phyloP scores from a whole-genome alignment of 2,329 filamentous ascomycete species.

The Zymoseptoria brevis region DNA sequence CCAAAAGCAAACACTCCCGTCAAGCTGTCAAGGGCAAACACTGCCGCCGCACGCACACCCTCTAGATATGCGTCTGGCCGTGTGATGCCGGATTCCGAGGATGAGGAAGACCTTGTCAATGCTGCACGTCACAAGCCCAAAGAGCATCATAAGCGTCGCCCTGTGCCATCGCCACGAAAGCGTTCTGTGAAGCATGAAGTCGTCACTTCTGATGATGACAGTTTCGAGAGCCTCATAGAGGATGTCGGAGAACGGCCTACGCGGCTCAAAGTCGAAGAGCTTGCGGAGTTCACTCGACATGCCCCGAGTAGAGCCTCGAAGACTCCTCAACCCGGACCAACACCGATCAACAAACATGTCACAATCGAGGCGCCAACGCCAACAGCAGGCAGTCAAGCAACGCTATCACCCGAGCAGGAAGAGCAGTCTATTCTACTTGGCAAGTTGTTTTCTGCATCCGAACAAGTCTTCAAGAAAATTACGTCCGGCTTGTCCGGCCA shows the following conservation, averaged over 20 bases:
- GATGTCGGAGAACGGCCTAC: not conserved
- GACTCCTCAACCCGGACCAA: not conserved
- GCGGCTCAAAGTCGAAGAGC: not conserved
- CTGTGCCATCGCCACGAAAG: constrained; percentile 4
- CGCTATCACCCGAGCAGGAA: constrained; percentile 5
- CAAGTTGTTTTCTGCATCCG: constrained; percentile 18
- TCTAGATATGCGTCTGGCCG: not conserved
- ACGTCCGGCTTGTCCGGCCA: constrained; percentile 10
- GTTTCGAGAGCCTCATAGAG: not conserved
- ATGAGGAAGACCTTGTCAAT: constrained; percentile 24
- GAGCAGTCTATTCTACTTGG: constrained; percentile 6
- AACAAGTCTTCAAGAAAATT: constrained; percentile 11
- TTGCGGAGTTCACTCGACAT: not conserved
- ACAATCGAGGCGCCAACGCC: constrained; percentile 6
- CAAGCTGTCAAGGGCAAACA: not conserved
- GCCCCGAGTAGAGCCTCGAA: not conserved
- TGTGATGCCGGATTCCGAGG: constrained; percentile 21
- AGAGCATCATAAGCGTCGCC: not conserved
- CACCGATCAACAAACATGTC: not conserved
- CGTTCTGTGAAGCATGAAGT: constrained; percentile 5
- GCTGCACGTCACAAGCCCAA: constrained; percentile 10
- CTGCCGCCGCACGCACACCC: constrained; percentile 3
- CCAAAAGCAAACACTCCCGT: constrained; percentile 11
- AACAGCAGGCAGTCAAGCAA: constrained; percentile 8
- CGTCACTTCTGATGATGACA: not conserved